Conservation (phyloP, 2,329 filamentous ascomycete genomes). For the Lachnellula subtilissima region DNA sequence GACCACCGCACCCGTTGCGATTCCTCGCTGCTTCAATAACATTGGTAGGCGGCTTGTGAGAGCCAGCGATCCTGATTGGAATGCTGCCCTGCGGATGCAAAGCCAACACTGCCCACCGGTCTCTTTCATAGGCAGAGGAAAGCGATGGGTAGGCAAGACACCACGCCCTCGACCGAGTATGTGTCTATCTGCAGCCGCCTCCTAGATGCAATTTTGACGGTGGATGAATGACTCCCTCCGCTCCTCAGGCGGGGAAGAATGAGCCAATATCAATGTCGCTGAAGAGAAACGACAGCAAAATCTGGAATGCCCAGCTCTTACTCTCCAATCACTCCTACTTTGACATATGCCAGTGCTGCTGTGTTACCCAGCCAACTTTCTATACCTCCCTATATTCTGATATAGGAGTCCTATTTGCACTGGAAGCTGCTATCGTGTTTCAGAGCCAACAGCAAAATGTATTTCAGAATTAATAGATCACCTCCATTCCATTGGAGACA, state of each 20-base stretch:
- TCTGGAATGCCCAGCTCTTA: neutral
- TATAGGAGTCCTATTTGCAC: constrained; percentile 10
- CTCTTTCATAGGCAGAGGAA: constrained; percentile 7
- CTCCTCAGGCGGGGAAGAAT: constrained; percentile 4
- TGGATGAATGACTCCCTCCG: constrained; percentile 9
- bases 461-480: neutral
- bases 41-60: neutral
- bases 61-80: neutral
- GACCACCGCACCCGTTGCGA: neutral
- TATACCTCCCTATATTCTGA: constrained; percentile 14
- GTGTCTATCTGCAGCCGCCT: neutral
- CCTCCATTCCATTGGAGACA: neutral
- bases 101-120: constrained; percentile 6
- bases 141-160: constrained; percentile 7
- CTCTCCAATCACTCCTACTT: neutral
- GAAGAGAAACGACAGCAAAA: constrained; percentile 1
- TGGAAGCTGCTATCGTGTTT: constrained; percentile 5
- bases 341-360: constrained; percentile 2
- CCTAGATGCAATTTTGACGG: constrained; percentile 5
- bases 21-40: constrained; percentile 5
- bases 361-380: constrained; percentile 5
- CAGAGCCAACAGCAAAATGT: neutral
- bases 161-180: constrained; percentile 8
- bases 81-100: constrained; percentile 7
- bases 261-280: constrained; percentile 1